These are phyloP conservation scores for Kodamaea kaohsiungensis DNA, from an alignment of 805 yeast species.

Conservation along the genomic window DNA sequence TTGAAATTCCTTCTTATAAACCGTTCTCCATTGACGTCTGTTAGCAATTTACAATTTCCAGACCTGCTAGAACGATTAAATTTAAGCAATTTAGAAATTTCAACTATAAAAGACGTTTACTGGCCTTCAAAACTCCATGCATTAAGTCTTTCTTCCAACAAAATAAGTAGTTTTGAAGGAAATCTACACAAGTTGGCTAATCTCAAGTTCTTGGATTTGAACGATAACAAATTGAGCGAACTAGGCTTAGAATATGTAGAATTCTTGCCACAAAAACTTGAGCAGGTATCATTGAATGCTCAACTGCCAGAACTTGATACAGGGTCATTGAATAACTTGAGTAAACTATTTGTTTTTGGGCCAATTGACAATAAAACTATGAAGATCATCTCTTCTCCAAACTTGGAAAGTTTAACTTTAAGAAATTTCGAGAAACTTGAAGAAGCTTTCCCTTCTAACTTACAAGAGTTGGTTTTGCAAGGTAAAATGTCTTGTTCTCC, in stretches of 20 bases:
- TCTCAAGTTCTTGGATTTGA: not conserved
- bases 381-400: not conserved
- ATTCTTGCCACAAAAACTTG: not conserved
- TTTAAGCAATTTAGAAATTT: not conserved
- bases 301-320: not conserved
- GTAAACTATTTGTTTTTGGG: not conserved
- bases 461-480: not conserved
- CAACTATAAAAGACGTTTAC: not conserved
- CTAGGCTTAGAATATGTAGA: not conserved
- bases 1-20: not conserved
- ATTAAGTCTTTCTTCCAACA: not conserved
- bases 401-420: not conserved
- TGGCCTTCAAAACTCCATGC: not conserved
- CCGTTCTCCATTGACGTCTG: not conserved
- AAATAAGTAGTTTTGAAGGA: not conserved
- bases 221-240: not conserved
- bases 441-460: not conserved
- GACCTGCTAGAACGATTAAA: not conserved
- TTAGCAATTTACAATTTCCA: not conserved
- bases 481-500: not conserved
- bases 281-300: not conserved
- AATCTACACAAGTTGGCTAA: not conserved
- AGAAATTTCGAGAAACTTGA: not conserved
- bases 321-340: not conserved
- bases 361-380: not conserved